These are phyloP conservation scores for Apium graveolens DNA, from an alignment of 129 eudicot species.

Conservation along the genomic window DNA sequence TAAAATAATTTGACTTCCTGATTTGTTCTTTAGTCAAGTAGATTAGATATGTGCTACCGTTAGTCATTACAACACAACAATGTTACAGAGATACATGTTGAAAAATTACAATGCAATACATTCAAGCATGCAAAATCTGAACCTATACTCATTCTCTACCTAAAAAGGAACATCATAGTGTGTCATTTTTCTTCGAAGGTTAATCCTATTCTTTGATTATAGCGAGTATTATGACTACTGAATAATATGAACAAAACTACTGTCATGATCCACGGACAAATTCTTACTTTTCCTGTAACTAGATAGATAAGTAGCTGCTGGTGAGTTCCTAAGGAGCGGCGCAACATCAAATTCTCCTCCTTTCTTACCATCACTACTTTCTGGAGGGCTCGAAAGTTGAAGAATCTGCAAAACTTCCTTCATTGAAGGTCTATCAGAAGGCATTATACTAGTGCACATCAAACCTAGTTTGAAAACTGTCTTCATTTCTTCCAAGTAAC, in stretches of 20 bases:
- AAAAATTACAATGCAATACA: background rate
- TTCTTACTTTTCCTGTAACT: conserved; percentile 43
- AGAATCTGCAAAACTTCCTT: conserved; percentile 28
- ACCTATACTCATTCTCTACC: conserved; percentile 5
- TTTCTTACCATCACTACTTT: conserved; percentile 24
- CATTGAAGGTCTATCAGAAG: conserved; percentile 30
- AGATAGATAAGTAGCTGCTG: conserved; percentile 34
- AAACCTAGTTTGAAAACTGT: conserved; percentile 25
- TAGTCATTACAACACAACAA: background rate
- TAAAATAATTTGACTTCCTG: background rate
- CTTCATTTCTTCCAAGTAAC: conserved; percentile 19
- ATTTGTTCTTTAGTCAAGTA: background rate
- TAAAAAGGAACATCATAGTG: background rate
- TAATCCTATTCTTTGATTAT: background rate
- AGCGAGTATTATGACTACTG: background rate
- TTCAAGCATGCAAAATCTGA: background rate
- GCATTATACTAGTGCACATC: conserved; percentile 24
- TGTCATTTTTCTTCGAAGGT: background rate
- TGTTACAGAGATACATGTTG: background rate
- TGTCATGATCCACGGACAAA: conserved; percentile 29
- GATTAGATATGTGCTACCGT: background rate
- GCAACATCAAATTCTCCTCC: conserved; percentile 48
- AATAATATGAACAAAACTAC: conserved; percentile 29
- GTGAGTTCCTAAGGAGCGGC: conserved; percentile 47
- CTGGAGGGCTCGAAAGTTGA: conserved; percentile 10